Percentiles rank a stretch among this genome's conserved stretches.
Evolutionary conservation across 108 stramenopile genomes (phyloP).

Genomic region (Nitzschia sp.): DNA sequence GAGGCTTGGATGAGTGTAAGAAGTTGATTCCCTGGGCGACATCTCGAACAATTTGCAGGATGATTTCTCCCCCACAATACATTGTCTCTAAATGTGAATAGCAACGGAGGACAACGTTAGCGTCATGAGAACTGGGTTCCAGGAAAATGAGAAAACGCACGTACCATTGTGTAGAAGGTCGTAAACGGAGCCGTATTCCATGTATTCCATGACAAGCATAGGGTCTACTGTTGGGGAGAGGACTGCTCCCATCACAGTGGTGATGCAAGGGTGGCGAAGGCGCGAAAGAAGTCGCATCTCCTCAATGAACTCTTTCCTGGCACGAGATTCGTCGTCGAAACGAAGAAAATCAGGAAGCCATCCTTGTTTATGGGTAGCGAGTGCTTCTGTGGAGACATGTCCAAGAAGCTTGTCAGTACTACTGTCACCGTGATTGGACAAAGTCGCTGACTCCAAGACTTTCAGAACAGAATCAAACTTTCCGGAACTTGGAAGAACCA

Average conservation of each 20-base stretch:
- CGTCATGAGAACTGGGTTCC: too few relatives aligned
- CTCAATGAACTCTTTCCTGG: slow-evolving; percentile 39
- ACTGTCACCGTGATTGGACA: too few relatives aligned
- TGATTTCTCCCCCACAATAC: slow-evolving; percentile 43
- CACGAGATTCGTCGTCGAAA: slow-evolving; percentile 3
- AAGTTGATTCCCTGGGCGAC: slow-evolving; percentile 55
- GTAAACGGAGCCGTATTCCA: slow-evolving; percentile 55
- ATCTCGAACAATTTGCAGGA: slow-evolving; percentile 55
- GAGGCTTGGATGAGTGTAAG: slow-evolving; percentile 51
- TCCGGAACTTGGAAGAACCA: too few relatives aligned
- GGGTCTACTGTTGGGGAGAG: slow-evolving; percentile 37
- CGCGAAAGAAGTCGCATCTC: slow-evolving; percentile 61
- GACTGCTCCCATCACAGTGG: slow-evolving; percentile 50
- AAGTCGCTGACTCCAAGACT: too few relatives aligned
- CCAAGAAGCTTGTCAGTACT: too few relatives aligned
- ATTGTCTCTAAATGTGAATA: slow-evolving; percentile 36
- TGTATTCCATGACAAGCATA: slow-evolving; percentile 62
- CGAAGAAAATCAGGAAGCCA: slow-evolving; percentile 2
- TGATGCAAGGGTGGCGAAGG: slow-evolving; percentile 66
- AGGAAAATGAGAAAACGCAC: too few relatives aligned
- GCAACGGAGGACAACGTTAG: too few relatives aligned
- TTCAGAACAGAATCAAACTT: too few relatives aligned
- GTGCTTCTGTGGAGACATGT: too few relatives aligned
- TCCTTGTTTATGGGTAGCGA: background rate
- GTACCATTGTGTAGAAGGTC: slow-evolving; percentile 51